Evolutionary conservation across 768 basidiomycete species (phyloP).

Genomic region (Termitomyces sp.): DNA sequence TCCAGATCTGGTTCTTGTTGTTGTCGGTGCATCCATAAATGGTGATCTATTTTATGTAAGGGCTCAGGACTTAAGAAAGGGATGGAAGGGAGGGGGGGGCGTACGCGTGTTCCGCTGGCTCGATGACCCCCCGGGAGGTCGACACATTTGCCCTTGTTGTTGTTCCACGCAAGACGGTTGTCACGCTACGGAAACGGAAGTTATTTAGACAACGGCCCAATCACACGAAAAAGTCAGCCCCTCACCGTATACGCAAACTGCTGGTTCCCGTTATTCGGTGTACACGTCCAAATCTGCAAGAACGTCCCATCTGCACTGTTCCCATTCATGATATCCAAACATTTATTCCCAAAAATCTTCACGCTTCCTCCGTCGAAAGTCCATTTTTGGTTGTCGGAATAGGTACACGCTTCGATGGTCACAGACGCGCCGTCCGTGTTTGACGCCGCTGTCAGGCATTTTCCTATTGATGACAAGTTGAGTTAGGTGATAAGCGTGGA

Average conservation of each 20-base stretch:
- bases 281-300: constrained; percentile 53
- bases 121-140: constrained; percentile 42
- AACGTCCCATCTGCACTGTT: constrained; percentile 39
- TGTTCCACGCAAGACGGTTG: constrained; percentile 44
- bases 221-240: background rate
- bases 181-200: constrained; percentile 19
- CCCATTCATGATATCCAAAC: constrained; percentile 46
- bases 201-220: too few species aligned
- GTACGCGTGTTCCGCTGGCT: constrained; percentile 39
- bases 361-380: constrained; percentile 40
- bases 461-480: constrained; percentile 27
- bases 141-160: constrained; percentile 45
- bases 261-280: constrained; percentile 38
- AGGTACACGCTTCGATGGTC: constrained; percentile 44
- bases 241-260: constrained; percentile 44
- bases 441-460: constrained; percentile 50
- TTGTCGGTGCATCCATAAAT: constrained; percentile 39
- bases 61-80: background rate
- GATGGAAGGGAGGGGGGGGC: constrained; percentile 8
- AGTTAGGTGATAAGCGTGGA: background rate
- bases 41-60: constrained; percentile 33
- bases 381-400: constrained; percentile 45
- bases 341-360: constrained; percentile 44
- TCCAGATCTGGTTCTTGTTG: constrained; percentile 53
- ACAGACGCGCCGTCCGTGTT: constrained; percentile 47